Evolutionary conservation across 129 eudicot genomes (phyloP), one percentile per base, ranked within the genome.

Genomic region (Arctium minus): DNA sequence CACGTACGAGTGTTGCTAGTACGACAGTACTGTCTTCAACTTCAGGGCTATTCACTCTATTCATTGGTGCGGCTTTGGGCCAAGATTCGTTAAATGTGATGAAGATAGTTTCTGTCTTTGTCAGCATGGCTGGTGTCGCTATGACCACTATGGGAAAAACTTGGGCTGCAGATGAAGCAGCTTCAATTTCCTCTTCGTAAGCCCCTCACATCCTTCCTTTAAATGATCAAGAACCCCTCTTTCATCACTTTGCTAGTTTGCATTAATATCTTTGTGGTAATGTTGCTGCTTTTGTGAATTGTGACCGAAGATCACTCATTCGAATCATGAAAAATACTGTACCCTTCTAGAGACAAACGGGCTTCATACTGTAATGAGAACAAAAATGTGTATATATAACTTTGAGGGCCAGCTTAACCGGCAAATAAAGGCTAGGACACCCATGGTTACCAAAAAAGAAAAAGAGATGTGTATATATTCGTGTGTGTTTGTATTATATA

Each of bases 101-200:
- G 33, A 96, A 93, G 83, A 86, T 96, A 50, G 89, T 93, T 88
- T 97, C 99, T 0, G 99, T 96, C 4, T 92, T 93, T 87, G 99
- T 96, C 74, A 96, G 99, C 87, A 96, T 96, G 89, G 91, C 97
- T 60, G 99, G 99, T 80, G 99, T 96, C 85, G 93, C 84, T 85
- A 96, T 93, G 99, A 96, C 99, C 33, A 93, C 99, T 70, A 77
- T 96, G 42, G 99, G 99, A 13, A 96, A 96, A 90, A 96, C 99
- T 29, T 96, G 99, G 99, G 98, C 99, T 8, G 64, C 98, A 29
- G 99, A 96, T 86, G 96, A 93, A 6, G 48, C 87, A 2, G 79
- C 93, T 81, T 44, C 87, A 40, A 81, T 39, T 79, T 75, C 86
- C 68, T 88, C 98, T 82, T 74, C 86, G 99, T 96, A 86, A 87